A percentile compares a stretch with the other conserved stretches of the same genome.
Conservation (phyloP, 106 monocot genomes). For the Dendrobium chrysotoxum region DNA sequence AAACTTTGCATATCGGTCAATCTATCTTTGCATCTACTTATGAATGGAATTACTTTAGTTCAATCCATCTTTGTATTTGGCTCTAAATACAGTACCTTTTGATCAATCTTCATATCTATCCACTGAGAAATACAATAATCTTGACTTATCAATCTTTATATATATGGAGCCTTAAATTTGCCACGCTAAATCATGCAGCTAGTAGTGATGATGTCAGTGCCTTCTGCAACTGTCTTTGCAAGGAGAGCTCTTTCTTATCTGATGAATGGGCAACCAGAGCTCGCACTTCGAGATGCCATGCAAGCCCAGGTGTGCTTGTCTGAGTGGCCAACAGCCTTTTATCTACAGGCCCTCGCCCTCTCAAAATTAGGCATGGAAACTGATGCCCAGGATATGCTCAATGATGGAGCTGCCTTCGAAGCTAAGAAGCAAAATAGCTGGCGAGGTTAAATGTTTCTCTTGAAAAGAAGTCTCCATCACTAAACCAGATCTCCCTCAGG, state of each 20-base stretch:
- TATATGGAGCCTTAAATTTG: background rate
- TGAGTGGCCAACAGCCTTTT: constrained; percentile 96
- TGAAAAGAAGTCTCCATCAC: background rate
- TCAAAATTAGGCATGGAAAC: constrained; percentile 98
- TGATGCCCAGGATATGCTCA: constrained; percentile 97
- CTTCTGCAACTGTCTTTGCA: constrained; percentile 89
- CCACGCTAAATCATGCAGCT: constrained; percentile 34
- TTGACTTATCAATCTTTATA: background rate
- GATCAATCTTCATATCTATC: too few relatives aligned
- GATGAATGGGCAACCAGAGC: constrained; percentile 88
- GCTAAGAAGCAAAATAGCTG: constrained; percentile 73
- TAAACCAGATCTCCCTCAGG: background rate
- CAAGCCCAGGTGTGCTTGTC: constrained; percentile 97
- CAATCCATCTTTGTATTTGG: too few relatives aligned
- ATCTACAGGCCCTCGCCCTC: constrained; percentile 93
- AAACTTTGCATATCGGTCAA: too few relatives aligned
- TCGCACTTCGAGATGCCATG: constrained; percentile 93
- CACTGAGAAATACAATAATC: too few relatives aligned
- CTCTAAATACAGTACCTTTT: too few relatives aligned
- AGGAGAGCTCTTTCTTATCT: constrained; percentile 81
- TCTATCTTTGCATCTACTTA: too few relatives aligned
- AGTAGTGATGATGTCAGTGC: constrained; percentile 83
- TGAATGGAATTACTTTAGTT: too few relatives aligned
- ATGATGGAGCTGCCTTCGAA: constrained; percentile 91
- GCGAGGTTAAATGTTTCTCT: constrained; percentile 21